A percentile compares a stretch with the other conserved stretches of the same genome.
These are phyloP conservation scores for Apophysomyces trapeziformis DNA, from an alignment of 371 early-diverging fungal genomes.

Conservation along the genomic window DNA sequence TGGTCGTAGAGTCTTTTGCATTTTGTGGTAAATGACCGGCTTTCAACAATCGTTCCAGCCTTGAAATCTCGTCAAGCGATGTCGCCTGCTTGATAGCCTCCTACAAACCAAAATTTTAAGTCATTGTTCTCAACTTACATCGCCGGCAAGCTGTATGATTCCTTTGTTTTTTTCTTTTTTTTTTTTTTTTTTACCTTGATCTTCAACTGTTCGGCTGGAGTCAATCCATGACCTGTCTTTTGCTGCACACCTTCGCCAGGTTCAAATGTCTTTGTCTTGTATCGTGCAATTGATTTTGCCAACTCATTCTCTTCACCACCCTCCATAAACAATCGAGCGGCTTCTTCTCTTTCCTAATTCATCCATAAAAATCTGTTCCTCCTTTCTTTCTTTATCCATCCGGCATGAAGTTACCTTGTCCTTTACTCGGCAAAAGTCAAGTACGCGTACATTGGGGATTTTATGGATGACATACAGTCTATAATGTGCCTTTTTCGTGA, in stretches of 20 bases:
- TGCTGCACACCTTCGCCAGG: slow-evolving; percentile 74
- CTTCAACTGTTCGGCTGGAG: slow-evolving; percentile 63
- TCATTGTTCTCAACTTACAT: background rate
- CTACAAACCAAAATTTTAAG: slow-evolving; percentile 18
- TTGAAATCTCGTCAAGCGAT: slow-evolving; percentile 77
- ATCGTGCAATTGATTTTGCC: slow-evolving; percentile 62
- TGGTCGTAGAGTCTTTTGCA: slow-evolving; percentile 9
- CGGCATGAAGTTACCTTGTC: slow-evolving; percentile 51
- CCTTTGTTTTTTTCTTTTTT: no score
- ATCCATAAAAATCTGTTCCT: background rate
- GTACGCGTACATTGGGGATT: slow-evolving; percentile 75
- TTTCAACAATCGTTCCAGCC: slow-evolving; percentile 70
- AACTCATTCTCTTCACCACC: slow-evolving; percentile 64
- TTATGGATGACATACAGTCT: slow-evolving; percentile 83
- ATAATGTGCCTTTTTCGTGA: slow-evolving; percentile 78
- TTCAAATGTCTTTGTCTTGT: slow-evolving; percentile 73
- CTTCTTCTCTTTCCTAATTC: slow-evolving; percentile 76
- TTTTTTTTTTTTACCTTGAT: slow-evolving; percentile 43
- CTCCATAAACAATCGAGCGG: slow-evolving; percentile 72
- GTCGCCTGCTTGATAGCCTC: slow-evolving; percentile 79
- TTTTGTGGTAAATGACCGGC: slow-evolving; percentile 61
- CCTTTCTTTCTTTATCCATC: background rate
- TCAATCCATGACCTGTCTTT: slow-evolving; percentile 50
- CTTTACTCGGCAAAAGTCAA: slow-evolving; percentile 84
- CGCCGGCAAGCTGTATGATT: no score